Evolutionary conservation across 768 basidiomycete genomes (phyloP), one percentile per base, ranked within the genome.

Genomic region (Podaxis sp.): DNA sequence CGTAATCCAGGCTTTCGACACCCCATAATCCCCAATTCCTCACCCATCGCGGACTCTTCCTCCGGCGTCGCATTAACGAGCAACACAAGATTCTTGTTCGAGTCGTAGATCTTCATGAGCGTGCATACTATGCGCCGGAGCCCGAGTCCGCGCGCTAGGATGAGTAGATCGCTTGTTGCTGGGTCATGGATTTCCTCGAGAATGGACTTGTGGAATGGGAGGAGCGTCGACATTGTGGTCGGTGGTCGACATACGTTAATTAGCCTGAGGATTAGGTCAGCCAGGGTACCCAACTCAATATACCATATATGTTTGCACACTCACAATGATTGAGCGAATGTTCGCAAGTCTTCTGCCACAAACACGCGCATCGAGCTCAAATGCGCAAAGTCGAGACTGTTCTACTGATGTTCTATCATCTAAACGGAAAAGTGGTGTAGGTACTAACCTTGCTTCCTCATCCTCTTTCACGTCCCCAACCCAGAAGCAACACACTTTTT

Each of bases 21-120:
- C 3, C 95, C 95, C 85, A 97, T 89, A 10, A 94, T 86, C 0
- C 93, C 89, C 35, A 99, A 80, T 70, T 97, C 93, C 65, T 97
- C 95, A 1, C 92, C 93, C 36, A 98, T 91, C 5, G 89, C 93
- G 1, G 86, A 79, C 69, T 96, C 95, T 70, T 98, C 97, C 64
- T 95, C 92, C 7, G 86, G 82, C 0, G 86, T 82, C 0, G 91
- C 90, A 73, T 93, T 89, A 51, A 98, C 86, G 21, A 99, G 77
- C 7, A 98, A 74, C 47, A 98, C 82, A 14, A 97, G 82, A 68
- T 84, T 95, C 62, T 87, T 83, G 36, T 91, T 86, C 21, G 89
- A 84, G 76, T 95, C 91, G 70, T 96, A 98, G 42, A 96, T 91
- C 75, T 95, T 91, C 77, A 98, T 81, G 42, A 98, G 81, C 0